Evolutionary conservation across 495 filamentous ascomycete species (phyloP).

Genomic region (Talaromyces liani): DNA sequence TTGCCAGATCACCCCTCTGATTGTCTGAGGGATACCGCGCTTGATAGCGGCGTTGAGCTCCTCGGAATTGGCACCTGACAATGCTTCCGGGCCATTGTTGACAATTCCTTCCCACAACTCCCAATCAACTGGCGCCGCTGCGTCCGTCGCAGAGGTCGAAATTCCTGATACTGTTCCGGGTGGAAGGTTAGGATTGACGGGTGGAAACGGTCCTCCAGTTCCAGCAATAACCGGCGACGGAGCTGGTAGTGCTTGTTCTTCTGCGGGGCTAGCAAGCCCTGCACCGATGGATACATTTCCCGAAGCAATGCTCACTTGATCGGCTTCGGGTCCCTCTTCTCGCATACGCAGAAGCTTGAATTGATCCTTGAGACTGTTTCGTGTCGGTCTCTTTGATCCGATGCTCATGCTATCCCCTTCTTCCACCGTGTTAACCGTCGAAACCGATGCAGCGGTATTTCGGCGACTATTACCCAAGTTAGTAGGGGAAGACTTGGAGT

Average conservation of each 20-base stretch:
- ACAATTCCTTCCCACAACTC: constrained; percentile 96
- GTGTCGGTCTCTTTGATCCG: constrained; percentile 37
- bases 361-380: constrained; percentile 72
- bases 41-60: constrained; percentile 88
- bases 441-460: constrained; percentile 69
- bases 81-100: constrained; percentile 80
- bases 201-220: constrained; percentile 43
- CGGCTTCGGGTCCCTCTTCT: constrained; percentile 55
- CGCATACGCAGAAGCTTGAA: constrained; percentile 79
- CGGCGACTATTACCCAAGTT: constrained; percentile 40
- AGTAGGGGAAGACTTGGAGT: constrained; percentile 47
- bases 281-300: constrained; percentile 40
- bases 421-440: constrained; percentile 61
- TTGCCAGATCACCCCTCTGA: constrained; percentile 96
- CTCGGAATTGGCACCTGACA: constrained; percentile 75
- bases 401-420: constrained; percentile 42
- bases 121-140: constrained; percentile 75
- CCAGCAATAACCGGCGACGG: constrained; percentile 30
- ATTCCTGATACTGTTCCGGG: constrained; percentile 79
- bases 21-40: constrained; percentile 86
- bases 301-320: constrained; percentile 28
- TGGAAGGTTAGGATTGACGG: constrained; percentile 55
- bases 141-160: constrained; percentile 57
- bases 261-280: constrained; percentile 48
- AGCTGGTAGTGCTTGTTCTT: constrained; percentile 35